Base-by-base conservation (phyloP, 2,329 filamentous ascomycete species). In the Monilinia fructigena region DNA sequence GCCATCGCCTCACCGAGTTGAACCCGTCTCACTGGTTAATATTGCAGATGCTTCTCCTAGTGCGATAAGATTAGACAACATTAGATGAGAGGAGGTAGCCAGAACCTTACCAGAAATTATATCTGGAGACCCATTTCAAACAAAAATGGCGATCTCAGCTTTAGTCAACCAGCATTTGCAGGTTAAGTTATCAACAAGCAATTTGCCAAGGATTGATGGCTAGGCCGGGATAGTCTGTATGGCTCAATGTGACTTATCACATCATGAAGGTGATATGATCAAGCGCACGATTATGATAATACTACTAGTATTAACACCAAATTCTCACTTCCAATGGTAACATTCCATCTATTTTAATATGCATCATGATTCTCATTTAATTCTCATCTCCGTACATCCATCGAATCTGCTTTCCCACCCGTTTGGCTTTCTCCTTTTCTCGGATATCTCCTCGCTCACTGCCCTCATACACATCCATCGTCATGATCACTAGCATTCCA, bases 321-420 rank as follows among this genome's bases (percentile, higher is more conserved):
- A 16, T 47, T 16, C 20, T 47, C 42, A 47, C 42, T 20, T 47
- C 42, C 42, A 12, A 47, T 47, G 14, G 7, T 31, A 28, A 40
- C 23, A 60, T 48, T 11, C 6, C 28, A n/a, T 18, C 18, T 11
- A 18, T 60, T 50, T 38, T 7, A 60, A 50, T 50, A n/a, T 50
- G 45, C 58, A 60, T 60, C 58, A n/a, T 60, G 45, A 60, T 60
- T 60, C 58, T 60, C 58, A 60, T 60, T 50, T 48, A 26, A 26
- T 50, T 50, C 45, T 60, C 7, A 60, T 60, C 58, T 60, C 45
- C 45, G 38, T 60, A 60, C 58, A 60, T 60, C 31, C 45, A 60
- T 60, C 20, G 3, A 60, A 23, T 12, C 28, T 60, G 40, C 35
- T 18, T 50, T 38, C 12, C 4, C 20, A 38, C 26, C 14, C 45